Conservation (phyloP, 768 basidiomycete species). For the Russula vinacea region DNA sequence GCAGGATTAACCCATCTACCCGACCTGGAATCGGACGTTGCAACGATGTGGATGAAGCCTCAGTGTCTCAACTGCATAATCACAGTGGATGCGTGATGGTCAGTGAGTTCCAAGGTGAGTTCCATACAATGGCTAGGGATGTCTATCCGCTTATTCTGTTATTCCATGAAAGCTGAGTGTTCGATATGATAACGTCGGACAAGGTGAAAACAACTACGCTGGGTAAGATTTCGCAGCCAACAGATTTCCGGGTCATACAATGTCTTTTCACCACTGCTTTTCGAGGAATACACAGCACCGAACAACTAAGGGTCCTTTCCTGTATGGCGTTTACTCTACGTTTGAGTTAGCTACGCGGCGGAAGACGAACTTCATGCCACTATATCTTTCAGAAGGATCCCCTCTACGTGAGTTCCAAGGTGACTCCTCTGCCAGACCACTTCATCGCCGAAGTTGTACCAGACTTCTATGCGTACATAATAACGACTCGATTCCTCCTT, state of each 20-base stretch:
- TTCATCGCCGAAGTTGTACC: too few relatives aligned
- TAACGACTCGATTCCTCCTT: too few relatives aligned
- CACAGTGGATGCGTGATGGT: background rate
- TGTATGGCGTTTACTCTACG: background rate
- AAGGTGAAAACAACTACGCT: background rate
- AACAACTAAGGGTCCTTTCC: background rate
- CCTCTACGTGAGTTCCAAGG: too few relatives aligned
- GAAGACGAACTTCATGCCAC: conserved; percentile 16
- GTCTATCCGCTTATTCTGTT: background rate
- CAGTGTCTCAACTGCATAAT: background rate
- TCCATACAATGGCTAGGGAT: background rate
- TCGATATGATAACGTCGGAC: background rate
- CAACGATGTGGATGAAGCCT: background rate
- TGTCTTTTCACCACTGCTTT: background rate
- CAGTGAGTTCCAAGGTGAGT: background rate
- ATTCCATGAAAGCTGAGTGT: background rate
- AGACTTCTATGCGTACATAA: too few relatives aligned
- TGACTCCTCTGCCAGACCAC: too few relatives aligned
- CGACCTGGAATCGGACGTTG: background rate
- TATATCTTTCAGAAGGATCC: conserved; percentile 4
- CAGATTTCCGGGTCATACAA: background rate
- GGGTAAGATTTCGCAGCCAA: background rate
- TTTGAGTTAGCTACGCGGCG: background rate
- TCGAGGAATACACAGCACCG: background rate
- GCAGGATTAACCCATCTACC: background rate